Base-by-base conservation (phyloP, 2,329 filamentous ascomycete genomes). In the Cordyceps javanica region DNA sequence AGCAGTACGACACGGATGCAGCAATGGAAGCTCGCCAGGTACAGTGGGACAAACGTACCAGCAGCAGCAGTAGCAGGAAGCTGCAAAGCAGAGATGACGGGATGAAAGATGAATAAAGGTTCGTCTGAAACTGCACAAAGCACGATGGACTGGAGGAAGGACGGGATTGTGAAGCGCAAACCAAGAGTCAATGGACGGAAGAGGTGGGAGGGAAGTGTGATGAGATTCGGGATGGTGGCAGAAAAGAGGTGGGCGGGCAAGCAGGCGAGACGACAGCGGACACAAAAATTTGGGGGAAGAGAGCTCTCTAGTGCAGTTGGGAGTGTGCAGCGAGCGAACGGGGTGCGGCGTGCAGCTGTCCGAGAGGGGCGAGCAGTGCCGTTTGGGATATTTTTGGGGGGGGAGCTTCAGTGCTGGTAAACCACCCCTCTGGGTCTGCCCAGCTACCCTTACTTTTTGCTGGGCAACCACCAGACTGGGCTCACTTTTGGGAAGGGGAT, bases 121-220 rank as follows among this genome's bases (percentile, higher is more conserved):
- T 19, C 23, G 53, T 41, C 19, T 30, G 34, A 13, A 41, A 13
- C n/a, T 39, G 53, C 52, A 41, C 32, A 23, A 16, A 21, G 26
- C 32, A 41, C 38, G 21, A 19, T 39, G 23, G 34, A 19, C 42
- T 25, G 32, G 14, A 49, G 25, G 19, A 39, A n/a, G 14, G 14
- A 45, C 11, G 32, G 26, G 25, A 48, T 56, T 48, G 52, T 48
- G 53, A 48, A 38, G 44, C 42, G 32, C 53, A 41, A 48, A 55
- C 26, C 23, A 41, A 48, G 25, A 49, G 44, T 44, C 55, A 57
- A 57, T 57, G 45, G 53, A 23, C 42, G 46, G n/a, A 57, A 51
- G 55, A 36, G 38, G 55, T 57, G 55, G 55, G 32, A 51, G 53
- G 53, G 44, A 41, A 49, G 53, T 48, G 16, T 49, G 53, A 48